phyloP scores from a whole-genome alignment of 139 green algal genomes.

The Coelastrella sp. region DNA sequence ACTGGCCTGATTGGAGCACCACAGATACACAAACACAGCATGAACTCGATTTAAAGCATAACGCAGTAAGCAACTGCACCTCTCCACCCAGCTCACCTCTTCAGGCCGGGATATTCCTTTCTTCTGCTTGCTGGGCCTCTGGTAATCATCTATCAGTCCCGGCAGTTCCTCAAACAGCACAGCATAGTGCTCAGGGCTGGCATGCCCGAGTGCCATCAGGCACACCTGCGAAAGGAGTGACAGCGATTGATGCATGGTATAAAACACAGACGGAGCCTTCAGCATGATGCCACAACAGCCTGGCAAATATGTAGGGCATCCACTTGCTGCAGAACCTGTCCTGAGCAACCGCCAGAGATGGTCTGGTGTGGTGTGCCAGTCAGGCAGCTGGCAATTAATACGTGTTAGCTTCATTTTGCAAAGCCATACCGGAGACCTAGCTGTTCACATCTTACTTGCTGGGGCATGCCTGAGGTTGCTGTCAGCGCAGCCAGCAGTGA shows the following conservation, averaged over 20 bases:
- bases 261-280: too few species aligned
- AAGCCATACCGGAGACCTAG: too few species aligned
- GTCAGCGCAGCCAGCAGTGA: conserved; percentile 30
- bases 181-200: conserved; percentile 61
- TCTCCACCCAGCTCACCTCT: neutral
- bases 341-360: too few species aligned
- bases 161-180: conserved; percentile 51
- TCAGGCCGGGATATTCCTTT: conserved; percentile 28
- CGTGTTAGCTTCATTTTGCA: too few species aligned
- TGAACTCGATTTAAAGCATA: neutral
- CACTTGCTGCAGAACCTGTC: too few species aligned
- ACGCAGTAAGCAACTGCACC: neutral
- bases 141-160: conserved; percentile 49
- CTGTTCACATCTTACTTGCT: conserved; percentile 27
- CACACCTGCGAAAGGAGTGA: conserved; percentile 1
- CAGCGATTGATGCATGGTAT: too few species aligned
- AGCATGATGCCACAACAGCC: too few species aligned
- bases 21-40: neutral
- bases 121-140: conserved; percentile 13
- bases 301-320: too few species aligned
- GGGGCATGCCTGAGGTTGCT: neutral
- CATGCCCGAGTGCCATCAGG: conserved; percentile 77
- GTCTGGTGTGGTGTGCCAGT: too few species aligned
- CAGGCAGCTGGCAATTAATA: too few species aligned
- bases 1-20: too few species aligned